Evolutionary conservation across 116 monocot species (phyloP), one percentile per base, ranked within the genome.

Genomic region (Trichopus zeylanicus): DNA sequence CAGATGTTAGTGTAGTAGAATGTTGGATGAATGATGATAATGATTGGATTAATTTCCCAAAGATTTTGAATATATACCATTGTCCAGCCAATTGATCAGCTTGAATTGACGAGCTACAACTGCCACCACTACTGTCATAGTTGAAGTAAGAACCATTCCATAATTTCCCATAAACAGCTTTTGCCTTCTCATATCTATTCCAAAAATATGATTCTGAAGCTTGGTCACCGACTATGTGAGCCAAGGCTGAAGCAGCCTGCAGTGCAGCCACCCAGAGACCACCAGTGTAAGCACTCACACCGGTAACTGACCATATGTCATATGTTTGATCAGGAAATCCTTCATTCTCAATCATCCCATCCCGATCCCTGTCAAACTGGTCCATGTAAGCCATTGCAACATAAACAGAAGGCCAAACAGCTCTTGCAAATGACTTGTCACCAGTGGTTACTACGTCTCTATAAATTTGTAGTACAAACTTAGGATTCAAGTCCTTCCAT

Each of bases 401-500:
- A 37, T 69, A 82, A 21, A 82, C 77, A 5, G 76, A 56, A 47
- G 77, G 82, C 82, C 82, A 82, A 37, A 77, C 73, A n/a, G 76
- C 70, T 31, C 25, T 49, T 3, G 70, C 81, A 51, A 82, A 82
- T 7, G 42, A 42, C 31, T 34, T 42, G 56, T 82, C 65, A 23
- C 77, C 73, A 1, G 82, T 82, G 25, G 67, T 59, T 24, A 73
- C 73, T 0, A 19, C 19, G 22, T 77, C 82, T 63, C 85, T 77
- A n/a, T 81, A 81, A 32, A 86, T 71, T 72, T 86, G 81, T 6
- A 86, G 69, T 26, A 77, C 81, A 60, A 86, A 86, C 31, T 86
- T 86, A n/a, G 72, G 75, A 61, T 81, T 86, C 65, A 86, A 66
- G 57, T 81, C 86, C 46, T 86, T 86, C 81, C 81, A 86, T 56